Percentiles rank a stretch among this genome's conserved stretches.
phyloP scores from a whole-genome alignment of 139 green algal species.

The Raphidocelis subcapitata region DNA sequence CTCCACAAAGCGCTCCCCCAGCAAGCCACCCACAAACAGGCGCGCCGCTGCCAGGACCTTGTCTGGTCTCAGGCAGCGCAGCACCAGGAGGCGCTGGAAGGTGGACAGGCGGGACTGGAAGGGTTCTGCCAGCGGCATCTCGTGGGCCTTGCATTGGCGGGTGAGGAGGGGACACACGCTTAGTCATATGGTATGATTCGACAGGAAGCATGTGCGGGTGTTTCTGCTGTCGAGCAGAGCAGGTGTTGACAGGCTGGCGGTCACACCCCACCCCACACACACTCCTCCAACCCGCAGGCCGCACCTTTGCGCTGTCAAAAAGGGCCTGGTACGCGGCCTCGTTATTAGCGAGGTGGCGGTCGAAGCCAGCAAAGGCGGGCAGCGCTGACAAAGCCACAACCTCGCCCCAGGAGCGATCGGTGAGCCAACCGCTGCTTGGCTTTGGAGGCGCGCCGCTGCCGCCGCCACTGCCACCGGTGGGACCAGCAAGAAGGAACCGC shows the following conservation, averaged over 20 bases:
- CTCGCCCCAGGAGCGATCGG: constrained; percentile 79
- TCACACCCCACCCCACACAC: neutral
- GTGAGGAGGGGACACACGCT: neutral
- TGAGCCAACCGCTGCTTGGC: constrained; percentile 71
- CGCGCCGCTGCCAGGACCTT: constrained; percentile 64
- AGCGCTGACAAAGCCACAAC: constrained; percentile 66
- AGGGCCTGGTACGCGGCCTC: constrained; percentile 61
- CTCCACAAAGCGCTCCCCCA: constrained; percentile 76
- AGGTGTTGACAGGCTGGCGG: no score
- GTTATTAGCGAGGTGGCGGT: constrained; percentile 46
- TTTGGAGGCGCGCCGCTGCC: constrained; percentile 42
- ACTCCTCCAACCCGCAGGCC: neutral
- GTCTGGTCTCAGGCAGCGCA: constrained; percentile 73
- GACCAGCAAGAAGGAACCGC: constrained; percentile 55
- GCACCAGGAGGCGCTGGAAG: constrained; percentile 68
- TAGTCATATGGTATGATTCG: neutral
- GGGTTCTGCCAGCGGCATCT: constrained; percentile 45
- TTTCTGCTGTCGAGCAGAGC: neutral
- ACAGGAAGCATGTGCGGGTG: neutral
- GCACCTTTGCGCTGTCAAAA: constrained; percentile 74
- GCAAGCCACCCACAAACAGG: constrained; percentile 59
- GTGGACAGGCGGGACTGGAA: constrained; percentile 54
- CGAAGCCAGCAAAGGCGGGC: constrained; percentile 55
- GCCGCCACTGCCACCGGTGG: constrained; percentile 17
- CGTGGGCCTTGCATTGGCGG: constrained; percentile 44